Evolutionary conservation across 176 grass and related monocot species (phyloP), one percentile per base, ranked within the genome.

Genomic region (Aegilops sharonensis): DNA sequence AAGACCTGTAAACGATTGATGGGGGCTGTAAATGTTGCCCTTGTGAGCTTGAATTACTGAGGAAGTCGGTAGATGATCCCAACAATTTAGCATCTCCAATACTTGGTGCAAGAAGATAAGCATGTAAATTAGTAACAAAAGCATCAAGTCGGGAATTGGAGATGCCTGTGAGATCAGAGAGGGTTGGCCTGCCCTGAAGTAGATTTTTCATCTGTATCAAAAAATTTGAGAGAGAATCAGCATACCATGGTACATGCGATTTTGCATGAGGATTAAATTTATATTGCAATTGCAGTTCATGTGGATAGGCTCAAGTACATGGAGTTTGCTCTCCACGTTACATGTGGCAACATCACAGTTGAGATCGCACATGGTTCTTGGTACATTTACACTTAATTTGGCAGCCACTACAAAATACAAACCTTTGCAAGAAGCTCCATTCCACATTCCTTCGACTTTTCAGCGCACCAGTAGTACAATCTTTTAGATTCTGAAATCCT

Each of bases 381-480:
- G 10, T 43, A 77, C 15, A 69, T 74, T 65, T 72, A 80, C 20
- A 66, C 11, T 29, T 78, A 65, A 43, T 14, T 57, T 50, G 47
- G 32, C 57, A 56, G 47, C 61, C 20, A 48, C 40, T 66, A 76
- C 27, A 40, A 52, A 87, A 20, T 34, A 84, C 66, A 79, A 65
- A 98, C 96, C 92, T 98, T 94, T 56, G 77, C 43, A 83, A 99
- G 90, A 86, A 96, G 90, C 32, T 94, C 87, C 57, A 83, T 88
- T 82, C 97, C 97, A 47, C 88, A 80, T 82, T 90, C 69, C 50
- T 90, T 91, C 21, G 92, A 99, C 77, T 95, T 99, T 68, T 99
- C 92, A 47, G 97, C 93, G 32, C 94, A 91, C 94, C 97, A 99
- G 88, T 98, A 98, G 81, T 99, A 99, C 63, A 92, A 90, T 67